Evolutionary conservation across 306 rosid species (phyloP).

Genomic region (Lotus japonicus): DNA sequence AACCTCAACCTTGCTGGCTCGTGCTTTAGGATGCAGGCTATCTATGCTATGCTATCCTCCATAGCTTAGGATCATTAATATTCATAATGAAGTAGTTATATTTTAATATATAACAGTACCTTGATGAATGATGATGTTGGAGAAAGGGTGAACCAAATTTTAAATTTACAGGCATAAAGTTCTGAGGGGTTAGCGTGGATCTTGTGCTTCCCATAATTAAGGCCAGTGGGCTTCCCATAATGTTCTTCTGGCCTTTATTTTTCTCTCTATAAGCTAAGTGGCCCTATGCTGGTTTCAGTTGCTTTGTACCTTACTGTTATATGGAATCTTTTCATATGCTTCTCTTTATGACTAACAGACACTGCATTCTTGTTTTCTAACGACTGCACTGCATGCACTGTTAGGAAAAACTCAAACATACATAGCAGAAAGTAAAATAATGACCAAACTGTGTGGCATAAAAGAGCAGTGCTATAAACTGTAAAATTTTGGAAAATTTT

Average conservation of each 20-base stretch:
- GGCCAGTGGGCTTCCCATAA: constrained; percentile 13
- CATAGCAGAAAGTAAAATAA: neutral
- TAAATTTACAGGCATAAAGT: constrained; percentile 20
- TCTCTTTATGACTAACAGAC: neutral
- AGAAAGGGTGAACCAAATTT: constrained; percentile 17
- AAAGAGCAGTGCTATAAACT: neutral
- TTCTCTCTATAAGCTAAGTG: constrained; percentile 17
- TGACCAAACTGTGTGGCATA: neutral
- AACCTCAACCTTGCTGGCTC: no score
- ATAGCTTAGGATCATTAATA: constrained; percentile 6
- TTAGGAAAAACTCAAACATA: no score
- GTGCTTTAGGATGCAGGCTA: no score
- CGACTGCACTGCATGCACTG: neutral
- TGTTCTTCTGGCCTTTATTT: constrained; percentile 4
- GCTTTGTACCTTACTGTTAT: constrained; percentile 5
- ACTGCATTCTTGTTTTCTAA: constrained; percentile 3
- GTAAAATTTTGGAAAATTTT: neutral
- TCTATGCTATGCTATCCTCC: neutral
- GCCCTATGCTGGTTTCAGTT: constrained; percentile 29
- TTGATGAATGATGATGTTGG: constrained; percentile 26
- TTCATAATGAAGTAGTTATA: neutral
- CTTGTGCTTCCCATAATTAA: constrained; percentile 39
- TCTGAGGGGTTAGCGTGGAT: constrained; percentile 28
- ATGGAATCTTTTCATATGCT: constrained; percentile 16
- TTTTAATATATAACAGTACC: neutral